Evolutionary conservation across 768 basidiomycete species (phyloP).

Genomic region (Leccinum arenicola): DNA sequence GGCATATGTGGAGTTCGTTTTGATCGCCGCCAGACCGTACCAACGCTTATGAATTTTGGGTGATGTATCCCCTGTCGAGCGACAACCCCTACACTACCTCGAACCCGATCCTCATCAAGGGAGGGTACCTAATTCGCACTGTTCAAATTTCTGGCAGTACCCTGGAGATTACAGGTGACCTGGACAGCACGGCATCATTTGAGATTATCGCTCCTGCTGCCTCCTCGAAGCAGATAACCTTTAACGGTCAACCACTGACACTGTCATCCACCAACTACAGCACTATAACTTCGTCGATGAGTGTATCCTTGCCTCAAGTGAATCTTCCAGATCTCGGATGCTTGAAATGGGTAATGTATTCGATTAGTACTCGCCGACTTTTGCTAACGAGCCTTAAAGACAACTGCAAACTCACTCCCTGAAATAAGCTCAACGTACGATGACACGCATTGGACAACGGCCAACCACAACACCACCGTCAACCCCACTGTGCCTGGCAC

Average conservation of each 20-base stretch:
- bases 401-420: slow-evolving; percentile 27
- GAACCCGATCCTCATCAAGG: slow-evolving; percentile 46
- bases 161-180: slow-evolving; percentile 43
- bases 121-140: slow-evolving; percentile 46
- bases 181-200: slow-evolving; percentile 41
- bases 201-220: slow-evolving; percentile 47
- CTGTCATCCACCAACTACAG: slow-evolving; percentile 41
- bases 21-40: slow-evolving; percentile 38
- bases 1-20: background rate
- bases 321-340: slow-evolving; percentile 19
- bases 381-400: slow-evolving; percentile 15
- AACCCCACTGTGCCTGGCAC: slow-evolving; percentile 40
- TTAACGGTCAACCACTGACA: slow-evolving; percentile 39
- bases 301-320: slow-evolving; percentile 11
- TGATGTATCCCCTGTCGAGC: slow-evolving; percentile 36
- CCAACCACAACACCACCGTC: slow-evolving; percentile 39
- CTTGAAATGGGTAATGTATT: slow-evolving; percentile 16
- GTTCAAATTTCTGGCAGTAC: slow-evolving; percentile 34
- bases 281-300: slow-evolving; percentile 31
- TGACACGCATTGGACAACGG: slow-evolving; percentile 43
- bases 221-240: slow-evolving; percentile 38
- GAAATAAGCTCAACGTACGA: slow-evolving; percentile 40
- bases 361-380: background rate
- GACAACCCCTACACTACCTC: slow-evolving; percentile 33
- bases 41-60: slow-evolving; percentile 52